Conservation (phyloP, 441 rosid species). For the Erysimum cheiri region DNA sequence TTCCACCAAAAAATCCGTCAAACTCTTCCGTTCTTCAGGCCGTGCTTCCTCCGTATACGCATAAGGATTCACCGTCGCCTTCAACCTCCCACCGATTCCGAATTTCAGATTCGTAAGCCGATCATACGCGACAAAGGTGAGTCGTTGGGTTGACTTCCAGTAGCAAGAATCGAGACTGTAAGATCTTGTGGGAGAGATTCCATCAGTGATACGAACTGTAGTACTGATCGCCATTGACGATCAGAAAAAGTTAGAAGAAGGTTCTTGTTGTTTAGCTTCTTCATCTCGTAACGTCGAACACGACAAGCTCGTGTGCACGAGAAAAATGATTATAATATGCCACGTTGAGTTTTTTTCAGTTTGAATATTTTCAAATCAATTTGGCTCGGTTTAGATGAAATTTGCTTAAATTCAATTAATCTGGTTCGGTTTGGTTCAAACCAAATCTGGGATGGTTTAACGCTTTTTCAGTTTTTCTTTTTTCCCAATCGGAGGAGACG, state of each 20-base stretch:
- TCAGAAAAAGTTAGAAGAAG: constrained; percentile 11
- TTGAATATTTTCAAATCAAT: not conserved
- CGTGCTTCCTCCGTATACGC: constrained; percentile 11
- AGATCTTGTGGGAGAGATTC: constrained; percentile 1
- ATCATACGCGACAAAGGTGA: constrained; percentile 8
- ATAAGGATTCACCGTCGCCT: constrained; percentile 39
- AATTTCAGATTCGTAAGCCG: not conserved
- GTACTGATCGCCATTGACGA: constrained; percentile 31
- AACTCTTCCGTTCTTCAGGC: constrained; percentile 39
- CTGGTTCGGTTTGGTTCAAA: not conserved
- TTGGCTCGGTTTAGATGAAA: not conserved
- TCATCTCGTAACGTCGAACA: constrained; percentile 17
- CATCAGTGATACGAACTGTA: constrained; percentile 28
- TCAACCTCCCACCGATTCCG: not conserved
- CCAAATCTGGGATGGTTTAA: not conserved
- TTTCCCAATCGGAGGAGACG: no score
- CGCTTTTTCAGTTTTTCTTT: no score
- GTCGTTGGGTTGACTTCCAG: constrained; percentile 21
- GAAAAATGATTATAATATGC: constrained; percentile 12
- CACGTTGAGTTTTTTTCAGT: not conserved
- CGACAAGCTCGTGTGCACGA: constrained; percentile 32
- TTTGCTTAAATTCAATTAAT: not conserved
- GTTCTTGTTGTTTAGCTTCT: constrained; percentile 20
- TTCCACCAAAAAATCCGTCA: constrained; percentile 40
- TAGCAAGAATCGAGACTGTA: not conserved